Conservation (phyloP, 75 land plant genomes). For the Adiantum capillusveneris region DNA sequence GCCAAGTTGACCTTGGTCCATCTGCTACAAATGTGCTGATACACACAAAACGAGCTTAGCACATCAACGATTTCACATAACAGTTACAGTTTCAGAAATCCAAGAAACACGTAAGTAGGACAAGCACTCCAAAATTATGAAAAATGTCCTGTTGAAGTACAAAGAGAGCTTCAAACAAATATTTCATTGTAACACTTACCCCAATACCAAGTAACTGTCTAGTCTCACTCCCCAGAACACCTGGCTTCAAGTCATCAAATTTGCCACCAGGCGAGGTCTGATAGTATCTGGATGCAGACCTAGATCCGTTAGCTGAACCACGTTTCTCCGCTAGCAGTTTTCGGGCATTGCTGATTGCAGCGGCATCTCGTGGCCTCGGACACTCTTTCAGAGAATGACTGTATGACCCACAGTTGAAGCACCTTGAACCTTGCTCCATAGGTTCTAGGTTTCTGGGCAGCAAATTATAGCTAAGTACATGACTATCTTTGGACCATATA, state of each 20-base stretch:
- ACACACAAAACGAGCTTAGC: too few species aligned
- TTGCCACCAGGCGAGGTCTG: constrained; percentile 63
- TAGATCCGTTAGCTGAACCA: constrained; percentile 32
- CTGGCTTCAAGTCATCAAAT: constrained; percentile 68
- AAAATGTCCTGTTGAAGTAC: too few species aligned
- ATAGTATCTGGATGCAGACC: constrained; percentile 63
- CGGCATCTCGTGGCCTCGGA: constrained; percentile 68
- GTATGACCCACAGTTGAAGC: constrained; percentile 96
- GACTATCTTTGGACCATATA: background rate
- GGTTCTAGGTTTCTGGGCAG: constrained; percentile 28
- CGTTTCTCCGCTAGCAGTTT: constrained; percentile 44
- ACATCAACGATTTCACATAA: too few species aligned
- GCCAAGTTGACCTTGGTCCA: too few species aligned
- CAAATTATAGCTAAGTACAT: background rate
- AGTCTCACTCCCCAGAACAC: constrained; percentile 60
- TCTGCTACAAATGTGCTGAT: too few species aligned
- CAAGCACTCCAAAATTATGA: too few species aligned
- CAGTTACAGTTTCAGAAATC: too few species aligned
- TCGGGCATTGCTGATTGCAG: constrained; percentile 77
- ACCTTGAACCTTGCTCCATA: constrained; percentile 55
- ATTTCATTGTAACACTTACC: constrained; percentile 27
- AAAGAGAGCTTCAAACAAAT: too few species aligned
- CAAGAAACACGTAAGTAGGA: too few species aligned
- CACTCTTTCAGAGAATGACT: constrained; percentile 81
- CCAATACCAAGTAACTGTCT: constrained; percentile 69